A percentile compares a stretch with the other conserved stretches of the same genome.
phyloP scores from a whole-genome alignment of 129 eudicot genomes.

The Smallanthus sonchifolius region DNA sequence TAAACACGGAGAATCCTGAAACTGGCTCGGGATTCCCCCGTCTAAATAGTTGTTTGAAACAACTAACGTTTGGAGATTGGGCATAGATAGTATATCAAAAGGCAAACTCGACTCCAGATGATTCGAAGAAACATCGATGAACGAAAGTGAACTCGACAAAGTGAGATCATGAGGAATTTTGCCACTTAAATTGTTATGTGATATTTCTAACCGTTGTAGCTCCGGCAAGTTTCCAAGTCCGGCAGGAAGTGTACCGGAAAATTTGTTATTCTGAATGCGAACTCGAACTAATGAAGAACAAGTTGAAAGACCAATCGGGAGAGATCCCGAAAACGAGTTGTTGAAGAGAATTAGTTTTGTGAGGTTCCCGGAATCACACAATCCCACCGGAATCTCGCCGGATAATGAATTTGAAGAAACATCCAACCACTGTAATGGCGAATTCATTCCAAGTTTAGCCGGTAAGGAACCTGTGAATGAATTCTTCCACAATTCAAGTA shows the following conservation, averaged over 20 bases:
- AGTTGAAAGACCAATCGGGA: conserved; percentile 65
- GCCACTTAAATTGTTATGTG: conserved; percentile 57
- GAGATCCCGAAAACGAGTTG: conserved; percentile 71
- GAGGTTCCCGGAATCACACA: conserved; percentile 73
- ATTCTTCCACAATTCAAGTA: conserved; percentile 77
- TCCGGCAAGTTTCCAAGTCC: conserved; percentile 59
- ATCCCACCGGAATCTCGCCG: conserved; percentile 63
- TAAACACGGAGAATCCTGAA: conserved; percentile 68
- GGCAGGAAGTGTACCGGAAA: conserved; percentile 58
- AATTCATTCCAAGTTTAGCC: conserved; percentile 50
- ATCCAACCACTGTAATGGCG: conserved; percentile 73
- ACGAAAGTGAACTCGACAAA: conserved; percentile 56
- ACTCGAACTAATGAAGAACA: conserved; percentile 70
- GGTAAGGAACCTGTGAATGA: conserved; percentile 71
- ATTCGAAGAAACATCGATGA: conserved; percentile 62
- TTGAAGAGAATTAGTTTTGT: conserved; percentile 80
- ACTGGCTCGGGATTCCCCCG: conserved; percentile 62
- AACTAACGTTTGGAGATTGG: conserved; percentile 61
- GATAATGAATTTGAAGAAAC: conserved; percentile 71
- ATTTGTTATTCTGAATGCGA: conserved; percentile 53
- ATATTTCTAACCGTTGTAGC: conserved; percentile 62
- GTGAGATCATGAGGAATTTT: conserved; percentile 61
- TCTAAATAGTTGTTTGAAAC: conserved; percentile 56
- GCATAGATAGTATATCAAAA: conserved; percentile 48
- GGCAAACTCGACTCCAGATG: conserved; percentile 60